Conservation (phyloP, 140 eudicot genomes). For the Ambrosia hybrid region DNA sequence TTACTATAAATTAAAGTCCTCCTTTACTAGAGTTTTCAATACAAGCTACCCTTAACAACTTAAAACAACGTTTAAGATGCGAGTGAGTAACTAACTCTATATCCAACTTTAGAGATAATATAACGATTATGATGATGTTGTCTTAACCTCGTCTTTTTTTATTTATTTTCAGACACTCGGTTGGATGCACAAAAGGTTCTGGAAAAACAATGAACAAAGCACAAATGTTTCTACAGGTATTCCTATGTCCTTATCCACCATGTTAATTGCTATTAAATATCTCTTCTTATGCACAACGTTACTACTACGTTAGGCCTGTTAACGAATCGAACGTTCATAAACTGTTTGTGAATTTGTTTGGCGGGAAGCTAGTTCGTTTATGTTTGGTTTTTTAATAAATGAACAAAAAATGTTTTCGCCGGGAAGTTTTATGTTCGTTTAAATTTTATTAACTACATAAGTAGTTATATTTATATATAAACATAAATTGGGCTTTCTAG, state of each 20-base stretch:
- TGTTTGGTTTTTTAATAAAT: no score
- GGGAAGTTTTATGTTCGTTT: no score
- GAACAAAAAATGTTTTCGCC: no score
- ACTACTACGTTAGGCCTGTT: no score
- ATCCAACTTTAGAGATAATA: neutral
- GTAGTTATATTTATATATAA: no score
- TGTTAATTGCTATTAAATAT: neutral
- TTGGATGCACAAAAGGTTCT: constrained; percentile 67
- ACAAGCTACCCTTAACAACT: constrained; percentile 11
- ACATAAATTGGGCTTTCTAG: no score
- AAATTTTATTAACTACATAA: no score
- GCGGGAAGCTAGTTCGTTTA: no score
- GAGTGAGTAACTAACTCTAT: constrained; percentile 44
- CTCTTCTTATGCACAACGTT: neutral
- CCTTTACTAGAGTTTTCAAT: neutral
- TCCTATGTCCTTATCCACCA: constrained; percentile 11
- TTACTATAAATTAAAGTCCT: constrained; percentile 26
- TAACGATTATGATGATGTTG: neutral
- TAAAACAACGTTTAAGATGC: constrained; percentile 45
- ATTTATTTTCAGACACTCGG: constrained; percentile 65
- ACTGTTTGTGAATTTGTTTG: no score
- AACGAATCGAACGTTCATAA: no score
- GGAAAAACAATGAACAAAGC: constrained; percentile 43
- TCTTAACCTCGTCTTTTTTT: constrained; percentile 19
- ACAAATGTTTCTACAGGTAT: constrained; percentile 43